Conservation (phyloP, 1,284 basidiomycete genomes). For the Ustilago vetiveriae region DNA sequence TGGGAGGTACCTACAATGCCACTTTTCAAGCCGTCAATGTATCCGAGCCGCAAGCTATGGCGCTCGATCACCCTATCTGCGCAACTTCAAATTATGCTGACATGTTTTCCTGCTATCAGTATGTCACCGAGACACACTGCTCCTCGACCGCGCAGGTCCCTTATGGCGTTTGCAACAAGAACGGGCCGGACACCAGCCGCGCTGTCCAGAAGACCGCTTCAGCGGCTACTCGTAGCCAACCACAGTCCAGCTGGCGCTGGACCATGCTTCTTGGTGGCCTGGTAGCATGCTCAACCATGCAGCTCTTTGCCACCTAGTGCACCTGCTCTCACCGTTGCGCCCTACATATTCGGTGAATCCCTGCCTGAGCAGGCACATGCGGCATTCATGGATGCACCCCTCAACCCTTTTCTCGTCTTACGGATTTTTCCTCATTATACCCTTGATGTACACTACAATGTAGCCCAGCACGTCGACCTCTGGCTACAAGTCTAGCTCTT, state of each 20-base stretch:
- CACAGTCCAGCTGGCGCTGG: conserved; percentile 16
- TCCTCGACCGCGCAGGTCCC: conserved; percentile 39
- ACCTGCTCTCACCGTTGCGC: neutral
- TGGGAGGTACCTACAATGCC: conserved; percentile 46
- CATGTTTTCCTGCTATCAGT: conserved; percentile 55
- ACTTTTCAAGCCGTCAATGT: conserved; percentile 31
- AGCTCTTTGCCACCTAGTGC: conserved; percentile 9
- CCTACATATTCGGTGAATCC: too few relatives aligned
- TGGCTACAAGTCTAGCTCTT: too few relatives aligned
- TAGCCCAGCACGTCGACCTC: too few relatives aligned
- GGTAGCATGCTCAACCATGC: conserved; percentile 25
- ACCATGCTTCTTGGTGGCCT: conserved; percentile 9
- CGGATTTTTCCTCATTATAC: conserved; percentile 18
- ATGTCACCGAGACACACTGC: conserved; percentile 47
- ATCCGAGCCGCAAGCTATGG: conserved; percentile 26
- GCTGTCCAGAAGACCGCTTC: conserved; percentile 15
- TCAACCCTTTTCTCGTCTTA: neutral
- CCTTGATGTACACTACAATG: conserved; percentile 11
- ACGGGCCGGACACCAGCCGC: conserved; percentile 41
- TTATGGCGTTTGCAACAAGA: conserved; percentile 44
- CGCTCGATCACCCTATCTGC: conserved; percentile 46
- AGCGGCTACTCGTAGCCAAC: conserved; percentile 2
- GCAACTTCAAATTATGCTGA: conserved; percentile 48
- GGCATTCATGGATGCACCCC: too few relatives aligned
- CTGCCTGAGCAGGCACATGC: too few relatives aligned